Evolutionary conservation across 768 basidiomycete genomes (phyloP).

Genomic region (Chalciporus piperatus): DNA sequence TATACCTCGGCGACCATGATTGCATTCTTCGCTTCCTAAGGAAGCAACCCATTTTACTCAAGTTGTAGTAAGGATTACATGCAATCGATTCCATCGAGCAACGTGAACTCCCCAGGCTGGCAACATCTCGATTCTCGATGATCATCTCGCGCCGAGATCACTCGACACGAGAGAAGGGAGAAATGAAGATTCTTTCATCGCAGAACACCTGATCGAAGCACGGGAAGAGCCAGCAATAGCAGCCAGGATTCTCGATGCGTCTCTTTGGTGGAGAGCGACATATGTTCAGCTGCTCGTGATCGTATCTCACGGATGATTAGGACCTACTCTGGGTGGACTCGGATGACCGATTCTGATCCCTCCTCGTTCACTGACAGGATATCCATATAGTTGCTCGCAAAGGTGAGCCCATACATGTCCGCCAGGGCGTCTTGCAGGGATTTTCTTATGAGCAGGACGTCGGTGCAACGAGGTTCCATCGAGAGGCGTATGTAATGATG

Average conservation of each 20-base stretch:
- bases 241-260: constrained; percentile 24
- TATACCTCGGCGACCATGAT: too few relatives aligned
- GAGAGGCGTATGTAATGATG: constrained; percentile 24
- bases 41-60: background rate
- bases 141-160: constrained; percentile 3
- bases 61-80: background rate
- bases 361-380: constrained; percentile 47
- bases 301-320: too few relatives aligned
- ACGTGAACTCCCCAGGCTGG: too few relatives aligned
- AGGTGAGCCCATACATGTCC: constrained; percentile 54
- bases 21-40: background rate
- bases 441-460: constrained; percentile 50
- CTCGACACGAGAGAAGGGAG: constrained; percentile 29
- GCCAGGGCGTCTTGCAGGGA: constrained; percentile 51
- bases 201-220: constrained; percentile 23
- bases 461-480: constrained; percentile 28
- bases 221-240: constrained; percentile 23
- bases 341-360: constrained; percentile 24
- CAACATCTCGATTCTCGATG: too few relatives aligned
- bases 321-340: constrained; percentile 19
- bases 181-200: constrained; percentile 28
- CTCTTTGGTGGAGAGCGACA: constrained; percentile 13
- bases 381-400: constrained; percentile 53
- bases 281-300: background rate
- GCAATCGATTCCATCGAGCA: background rate